Evolutionary conservation across 192 early-diverging fungal species (phyloP).

Genomic region (Radiomyces spectabilis): DNA sequence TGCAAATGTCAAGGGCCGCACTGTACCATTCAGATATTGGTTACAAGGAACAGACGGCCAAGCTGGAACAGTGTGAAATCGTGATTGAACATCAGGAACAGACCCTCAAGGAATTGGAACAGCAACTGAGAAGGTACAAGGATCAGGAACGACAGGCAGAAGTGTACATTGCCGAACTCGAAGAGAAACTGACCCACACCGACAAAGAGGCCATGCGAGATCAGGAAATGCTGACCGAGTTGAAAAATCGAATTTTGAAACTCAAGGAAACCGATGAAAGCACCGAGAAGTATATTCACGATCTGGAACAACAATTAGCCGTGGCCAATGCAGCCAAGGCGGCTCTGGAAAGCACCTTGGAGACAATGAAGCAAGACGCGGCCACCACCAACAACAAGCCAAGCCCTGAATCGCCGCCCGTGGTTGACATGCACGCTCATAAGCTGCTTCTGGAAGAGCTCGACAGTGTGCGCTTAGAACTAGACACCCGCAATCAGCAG

Average conservation of each 20-base stretch:
- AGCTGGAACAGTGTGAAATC: conserved; percentile 39
- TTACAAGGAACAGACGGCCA: conserved; percentile 49
- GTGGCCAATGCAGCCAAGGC: not conserved
- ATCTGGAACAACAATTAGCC: conserved; percentile 16
- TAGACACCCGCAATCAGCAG: too few species aligned
- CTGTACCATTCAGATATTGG: conserved; percentile 47
- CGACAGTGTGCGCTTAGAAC: too few species aligned
- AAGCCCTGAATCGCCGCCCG: not conserved
- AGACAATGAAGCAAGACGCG: not conserved
- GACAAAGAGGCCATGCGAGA: conserved; percentile 25
- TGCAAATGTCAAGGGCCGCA: conserved; percentile 48
- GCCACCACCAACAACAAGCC: not conserved
- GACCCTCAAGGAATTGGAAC: conserved; percentile 37
- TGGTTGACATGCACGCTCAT: too few species aligned
- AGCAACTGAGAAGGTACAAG: conserved; percentile 29
- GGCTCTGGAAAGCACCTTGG: conserved; percentile 2
- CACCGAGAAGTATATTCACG: conserved; percentile 34
- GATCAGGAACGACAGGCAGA: conserved; percentile 40
- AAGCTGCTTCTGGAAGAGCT: too few species aligned
- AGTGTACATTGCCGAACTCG: conserved; percentile 33
- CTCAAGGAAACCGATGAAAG: conserved; percentile 45
- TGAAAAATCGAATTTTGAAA: conserved; percentile 37
- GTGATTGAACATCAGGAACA: conserved; percentile 37
- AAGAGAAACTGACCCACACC: conserved; percentile 22
- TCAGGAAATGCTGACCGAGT: conserved; percentile 27